phyloP scores from a whole-genome alignment of 2,329 filamentous ascomycete species.

The Claviceps sp. region DNA sequence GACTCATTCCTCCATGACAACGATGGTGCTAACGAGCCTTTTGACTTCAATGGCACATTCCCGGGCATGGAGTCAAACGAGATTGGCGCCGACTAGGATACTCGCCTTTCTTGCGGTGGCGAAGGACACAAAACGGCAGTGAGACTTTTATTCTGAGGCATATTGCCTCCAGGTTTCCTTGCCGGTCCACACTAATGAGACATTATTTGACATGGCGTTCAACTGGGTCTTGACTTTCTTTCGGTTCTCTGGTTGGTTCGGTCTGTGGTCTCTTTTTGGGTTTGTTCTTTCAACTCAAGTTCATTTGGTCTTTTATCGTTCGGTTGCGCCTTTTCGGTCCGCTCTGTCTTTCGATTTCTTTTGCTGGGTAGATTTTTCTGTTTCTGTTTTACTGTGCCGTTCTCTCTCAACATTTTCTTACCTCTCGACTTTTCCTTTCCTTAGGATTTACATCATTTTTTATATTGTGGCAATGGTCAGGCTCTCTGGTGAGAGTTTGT shows the following conservation, averaged over 20 bases:
- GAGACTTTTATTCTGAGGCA: not conserved
- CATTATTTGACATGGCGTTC: conserved; percentile 28
- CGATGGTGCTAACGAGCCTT: conserved; percentile 32
- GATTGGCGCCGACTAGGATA: conserved; percentile 40
- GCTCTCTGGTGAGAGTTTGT: conserved; percentile 13
- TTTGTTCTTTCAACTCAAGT: no score
- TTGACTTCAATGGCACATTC: conserved; percentile 42
- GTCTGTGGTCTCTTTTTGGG: no score
- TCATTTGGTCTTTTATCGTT: no score
- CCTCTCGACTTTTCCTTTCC: conserved; percentile 1
- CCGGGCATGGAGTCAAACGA: conserved; percentile 40
- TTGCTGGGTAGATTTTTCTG: no score
- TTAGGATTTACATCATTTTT: conserved; percentile 20
- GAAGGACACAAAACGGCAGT: conserved; percentile 1
- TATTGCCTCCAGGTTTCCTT: conserved; percentile 11
- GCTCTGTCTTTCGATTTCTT: no score
- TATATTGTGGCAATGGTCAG: conserved; percentile 22
- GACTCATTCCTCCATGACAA: conserved; percentile 50
- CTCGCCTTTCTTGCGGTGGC: not conserved
- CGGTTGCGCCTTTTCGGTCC: no score
- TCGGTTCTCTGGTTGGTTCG: no score
- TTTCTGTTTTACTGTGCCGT: no score
- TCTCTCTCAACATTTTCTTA: not conserved
- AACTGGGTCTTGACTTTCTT: conserved; percentile 11
- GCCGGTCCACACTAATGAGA: not conserved